Percentiles rank a stretch among this genome's conserved stretches.
These are phyloP conservation scores for Quillaja saponaria DNA, from an alignment of 306 rosid genomes.

Conservation along the genomic window DNA sequence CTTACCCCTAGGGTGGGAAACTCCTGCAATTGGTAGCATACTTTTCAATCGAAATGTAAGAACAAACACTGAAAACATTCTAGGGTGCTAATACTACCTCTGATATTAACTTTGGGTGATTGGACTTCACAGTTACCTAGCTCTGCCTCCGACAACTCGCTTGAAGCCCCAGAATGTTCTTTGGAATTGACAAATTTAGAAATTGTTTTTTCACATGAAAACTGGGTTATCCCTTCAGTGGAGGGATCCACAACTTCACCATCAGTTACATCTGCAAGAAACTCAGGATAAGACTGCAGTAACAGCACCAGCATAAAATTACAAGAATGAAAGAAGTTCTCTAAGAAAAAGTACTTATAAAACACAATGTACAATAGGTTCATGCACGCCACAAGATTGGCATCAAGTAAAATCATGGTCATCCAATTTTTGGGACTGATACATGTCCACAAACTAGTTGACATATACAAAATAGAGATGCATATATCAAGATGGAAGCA, in stretches of 20 bases:
- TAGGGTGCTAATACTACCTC: slow-evolving; percentile 40
- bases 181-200: slow-evolving; percentile 25
- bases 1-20: slow-evolving; percentile 41
- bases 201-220: slow-evolving; percentile 31
- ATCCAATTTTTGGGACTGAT: not conserved
- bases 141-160: slow-evolving; percentile 54
- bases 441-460: not conserved
- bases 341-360: slow-evolving; percentile 12
- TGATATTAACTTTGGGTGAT: slow-evolving; percentile 39
- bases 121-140: slow-evolving; percentile 46
- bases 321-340: slow-evolving; percentile 22
- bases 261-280: slow-evolving; percentile 42
- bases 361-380: not conserved
- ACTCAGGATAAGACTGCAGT: slow-evolving; percentile 23
- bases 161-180: slow-evolving; percentile 46
- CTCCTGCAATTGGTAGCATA: slow-evolving; percentile 38
- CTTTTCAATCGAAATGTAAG: slow-evolving; percentile 10
- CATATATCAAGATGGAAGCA: not conserved
- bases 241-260: slow-evolving; percentile 60
- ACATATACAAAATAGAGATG: not conserved
- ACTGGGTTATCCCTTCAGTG: slow-evolving; percentile 35
- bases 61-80: slow-evolving; percentile 11
- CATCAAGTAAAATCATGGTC: slow-evolving; percentile 20
- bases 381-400: not conserved
- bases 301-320: not conserved